A percentile compares a stretch with the other conserved stretches of the same genome.
These are phyloP conservation scores for Peniophora sp. DNA, from an alignment of 1,284 basidiomycete species.

Conservation along the genomic window DNA sequence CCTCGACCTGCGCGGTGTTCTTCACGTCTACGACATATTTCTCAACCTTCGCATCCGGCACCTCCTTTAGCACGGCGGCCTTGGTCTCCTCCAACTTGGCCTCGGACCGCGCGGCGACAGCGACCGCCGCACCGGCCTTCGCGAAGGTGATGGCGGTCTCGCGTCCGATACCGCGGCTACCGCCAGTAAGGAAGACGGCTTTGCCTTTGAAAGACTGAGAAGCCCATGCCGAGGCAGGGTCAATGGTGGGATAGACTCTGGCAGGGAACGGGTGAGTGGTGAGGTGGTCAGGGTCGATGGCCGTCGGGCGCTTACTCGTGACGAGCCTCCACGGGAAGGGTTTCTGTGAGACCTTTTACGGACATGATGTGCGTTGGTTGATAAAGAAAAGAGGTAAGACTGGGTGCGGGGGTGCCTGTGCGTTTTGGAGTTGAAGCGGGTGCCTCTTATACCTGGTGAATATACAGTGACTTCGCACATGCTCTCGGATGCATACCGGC, in stretches of 20 bases:
- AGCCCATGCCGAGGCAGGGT: background rate
- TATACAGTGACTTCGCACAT: too few species aligned
- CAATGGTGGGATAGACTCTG: slow-evolving; percentile 1
- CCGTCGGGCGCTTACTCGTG: too few species aligned
- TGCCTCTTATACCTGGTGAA: too few species aligned
- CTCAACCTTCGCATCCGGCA: background rate
- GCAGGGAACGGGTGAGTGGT: background rate
- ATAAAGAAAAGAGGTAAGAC: too few species aligned
- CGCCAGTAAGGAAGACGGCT: background rate
- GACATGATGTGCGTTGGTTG: too few species aligned
- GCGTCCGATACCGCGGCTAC: background rate
- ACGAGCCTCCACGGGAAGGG: too few species aligned
- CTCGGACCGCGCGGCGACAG: background rate
- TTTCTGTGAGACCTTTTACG: too few species aligned
- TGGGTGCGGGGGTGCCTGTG: too few species aligned
- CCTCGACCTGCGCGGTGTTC: background rate
- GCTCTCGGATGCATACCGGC: too few species aligned
- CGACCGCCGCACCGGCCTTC: background rate
- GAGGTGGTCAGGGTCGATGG: background rate
- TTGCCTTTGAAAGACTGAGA: background rate
- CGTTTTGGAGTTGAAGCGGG: too few species aligned
- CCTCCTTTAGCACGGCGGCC: background rate
- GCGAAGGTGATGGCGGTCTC: background rate
- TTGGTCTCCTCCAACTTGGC: background rate
- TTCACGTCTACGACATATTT: background rate